Evolutionary conservation across 1,284 basidiomycete genomes (phyloP).

Genomic region (Apiotrichum akiyoshidainum): DNA sequence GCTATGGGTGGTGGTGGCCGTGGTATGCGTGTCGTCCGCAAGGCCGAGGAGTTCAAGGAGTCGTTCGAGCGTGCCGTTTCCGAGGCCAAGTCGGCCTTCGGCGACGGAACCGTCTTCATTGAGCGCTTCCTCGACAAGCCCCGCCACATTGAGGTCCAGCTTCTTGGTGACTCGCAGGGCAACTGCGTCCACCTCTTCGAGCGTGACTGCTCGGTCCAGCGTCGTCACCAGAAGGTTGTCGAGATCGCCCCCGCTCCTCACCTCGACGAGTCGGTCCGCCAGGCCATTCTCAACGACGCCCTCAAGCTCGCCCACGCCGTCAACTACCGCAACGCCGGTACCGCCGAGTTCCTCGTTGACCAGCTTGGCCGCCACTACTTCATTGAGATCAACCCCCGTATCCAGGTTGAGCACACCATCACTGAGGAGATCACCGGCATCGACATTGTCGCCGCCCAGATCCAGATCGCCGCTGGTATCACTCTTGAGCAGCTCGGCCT

Average conservation of each 20-base stretch:
- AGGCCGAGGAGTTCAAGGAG: slow-evolving; percentile 83
- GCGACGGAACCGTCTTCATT: slow-evolving; percentile 97
- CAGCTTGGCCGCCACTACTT: slow-evolving; percentile 95
- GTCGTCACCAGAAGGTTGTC: slow-evolving; percentile 97
- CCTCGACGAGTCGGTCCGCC: slow-evolving; percentile 83
- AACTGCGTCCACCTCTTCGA: slow-evolving; percentile 97
- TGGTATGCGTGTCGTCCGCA: slow-evolving; percentile 96
- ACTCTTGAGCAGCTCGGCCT: slow-evolving; percentile 92
- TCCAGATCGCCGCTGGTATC: slow-evolving; percentile 96
- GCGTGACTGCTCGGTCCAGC: slow-evolving; percentile 97
- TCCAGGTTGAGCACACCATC: slow-evolving; percentile 97
- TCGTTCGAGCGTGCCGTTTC: slow-evolving; percentile 89
- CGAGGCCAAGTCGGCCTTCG: slow-evolving; percentile 94
- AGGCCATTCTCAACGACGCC: slow-evolving; percentile 84
- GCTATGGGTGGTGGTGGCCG: slow-evolving; percentile 98
- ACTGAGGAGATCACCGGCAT: slow-evolving; percentile 99
- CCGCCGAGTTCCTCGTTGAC: slow-evolving; percentile 95
- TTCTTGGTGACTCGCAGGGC: slow-evolving; percentile 84
- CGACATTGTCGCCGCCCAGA: slow-evolving; percentile 97
- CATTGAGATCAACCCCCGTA: slow-evolving; percentile 97
- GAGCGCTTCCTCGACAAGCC: slow-evolving; percentile 96
- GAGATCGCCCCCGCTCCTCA: slow-evolving; percentile 97
- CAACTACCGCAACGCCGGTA: slow-evolving; percentile 93
- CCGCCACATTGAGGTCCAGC: slow-evolving; percentile 94
- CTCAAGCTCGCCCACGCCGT: slow-evolving; percentile 91